Percentiles rank a stretch among this genome's conserved stretches.
Evolutionary conservation across 1,139 yeast species (phyloP).

Genomic region (Yamadazyma jaroonii): DNA sequence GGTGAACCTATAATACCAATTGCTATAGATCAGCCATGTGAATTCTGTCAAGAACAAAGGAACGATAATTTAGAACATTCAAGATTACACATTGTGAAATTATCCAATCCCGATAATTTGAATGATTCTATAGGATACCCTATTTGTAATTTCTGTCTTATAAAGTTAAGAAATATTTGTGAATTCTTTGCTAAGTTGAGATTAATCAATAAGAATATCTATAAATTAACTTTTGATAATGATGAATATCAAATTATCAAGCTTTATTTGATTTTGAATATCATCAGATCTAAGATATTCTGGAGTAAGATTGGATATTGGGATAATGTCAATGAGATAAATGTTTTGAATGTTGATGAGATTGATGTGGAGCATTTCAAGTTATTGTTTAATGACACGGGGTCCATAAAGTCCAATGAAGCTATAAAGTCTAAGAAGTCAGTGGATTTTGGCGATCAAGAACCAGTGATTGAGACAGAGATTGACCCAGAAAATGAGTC

Average conservation of each 20-base stretch:
- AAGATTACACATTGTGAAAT: conserved; percentile 66
- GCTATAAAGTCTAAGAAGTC: conserved; percentile 6
- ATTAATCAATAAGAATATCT: conserved; percentile 52
- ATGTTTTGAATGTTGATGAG: conserved; percentile 29
- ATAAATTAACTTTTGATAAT: conserved; percentile 25
- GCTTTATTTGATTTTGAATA: conserved; percentile 25
- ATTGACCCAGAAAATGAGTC: background rate
- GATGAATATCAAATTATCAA: conserved; percentile 27
- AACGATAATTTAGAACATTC: conserved; percentile 72
- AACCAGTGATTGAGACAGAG: background rate
- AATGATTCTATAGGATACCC: conserved; percentile 50
- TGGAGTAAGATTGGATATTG: conserved; percentile 83
- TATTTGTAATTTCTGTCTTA: conserved; percentile 80
- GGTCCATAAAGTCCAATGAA: conserved; percentile 10
- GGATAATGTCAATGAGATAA: conserved; percentile 40
- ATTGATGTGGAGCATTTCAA: conserved; percentile 22
- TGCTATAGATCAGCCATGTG: conserved; percentile 72
- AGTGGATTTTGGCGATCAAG: too few species aligned
- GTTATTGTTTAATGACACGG: conserved; percentile 9
- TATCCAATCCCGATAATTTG: conserved; percentile 24
- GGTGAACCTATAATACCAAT: conserved; percentile 43
- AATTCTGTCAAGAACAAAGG: conserved; percentile 77
- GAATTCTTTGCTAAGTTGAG: conserved; percentile 75
- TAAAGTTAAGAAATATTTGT: conserved; percentile 75
- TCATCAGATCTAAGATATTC: conserved; percentile 50